Evolutionary conservation across 2,329 filamentous ascomycete genomes (phyloP), one percentile per base, ranked within the genome.

Genomic region (Xylariaceae sp.): DNA sequence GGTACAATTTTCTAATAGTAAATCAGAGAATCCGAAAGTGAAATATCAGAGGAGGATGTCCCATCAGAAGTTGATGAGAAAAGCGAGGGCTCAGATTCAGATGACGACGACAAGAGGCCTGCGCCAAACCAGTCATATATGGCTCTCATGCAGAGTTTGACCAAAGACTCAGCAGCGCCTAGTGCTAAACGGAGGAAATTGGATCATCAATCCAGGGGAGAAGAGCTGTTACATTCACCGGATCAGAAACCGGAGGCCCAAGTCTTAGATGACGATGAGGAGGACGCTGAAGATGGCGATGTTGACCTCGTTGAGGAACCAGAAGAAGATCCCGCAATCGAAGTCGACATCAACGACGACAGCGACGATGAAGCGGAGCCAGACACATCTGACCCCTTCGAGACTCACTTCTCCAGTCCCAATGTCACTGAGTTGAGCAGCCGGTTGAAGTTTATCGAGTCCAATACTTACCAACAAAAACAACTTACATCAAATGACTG

Each of bases 381-480:
- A 5, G 67, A 67, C 47, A 53, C 66, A 2, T 62, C 64, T 5
- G 87, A 95, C 63, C 85, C 88, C 0, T 96, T 94, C 59, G 86
- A 93, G 52, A 68, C 72, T 6, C 92, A 96, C 66, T 95, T 94
- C 62, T 79, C 81, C 25, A 74, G 74, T 34, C 80, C 83, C 0
- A 77, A 91, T 37, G 79, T 86, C 39, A 72, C 75, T 5, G 66
- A 76, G 34, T 67, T 89, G 6, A 68, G 75, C 2, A 67, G 69
- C 54, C 77, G 70, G n/a, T 58, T 85, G 6, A 68, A 72, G 43
- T 70, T 72, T 0, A 65, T 77, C 21, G 67, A 78, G 48, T 66
- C 70, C 5, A 70, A 70, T 12, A 65, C 75, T 20, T 85, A 80
- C 74, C 58, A 67, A 3, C 72, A 69, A 5, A 72, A 71, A 40